Evolutionary conservation across 192 early-diverging fungal species (phyloP).

Genomic region (Gigaspora rosea): DNA sequence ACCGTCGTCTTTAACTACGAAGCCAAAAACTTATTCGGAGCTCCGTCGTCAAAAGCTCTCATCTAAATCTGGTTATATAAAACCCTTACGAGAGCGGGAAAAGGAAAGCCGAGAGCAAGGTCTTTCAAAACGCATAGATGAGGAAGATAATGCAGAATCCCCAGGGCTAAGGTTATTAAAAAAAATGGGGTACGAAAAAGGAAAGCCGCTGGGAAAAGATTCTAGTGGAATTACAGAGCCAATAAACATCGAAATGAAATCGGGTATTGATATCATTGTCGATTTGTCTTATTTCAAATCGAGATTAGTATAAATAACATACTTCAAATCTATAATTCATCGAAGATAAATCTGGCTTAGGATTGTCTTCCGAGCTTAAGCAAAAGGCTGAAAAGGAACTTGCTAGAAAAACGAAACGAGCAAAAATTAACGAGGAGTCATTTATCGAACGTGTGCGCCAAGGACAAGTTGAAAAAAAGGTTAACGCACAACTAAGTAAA

Average conservation of each 20-base stretch:
- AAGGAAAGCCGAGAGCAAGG: constrained; percentile 45
- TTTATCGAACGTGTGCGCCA: constrained; percentile 34
- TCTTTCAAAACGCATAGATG: constrained; percentile 40
- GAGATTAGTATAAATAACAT: not conserved
- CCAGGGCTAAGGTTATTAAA: constrained; percentile 49
- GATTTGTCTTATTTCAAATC: not conserved
- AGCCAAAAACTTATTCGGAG: constrained; percentile 35
- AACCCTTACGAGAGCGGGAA: constrained; percentile 38
- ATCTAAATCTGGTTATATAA: constrained; percentile 39
- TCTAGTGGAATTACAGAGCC: constrained; percentile 12
- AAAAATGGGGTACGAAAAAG: constrained; percentile 49
- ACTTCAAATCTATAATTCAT: not conserved
- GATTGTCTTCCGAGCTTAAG: constrained; percentile 41
- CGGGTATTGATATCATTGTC: not conserved
- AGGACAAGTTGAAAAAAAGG: constrained; percentile 31
- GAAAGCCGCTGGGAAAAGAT: constrained; percentile 38
- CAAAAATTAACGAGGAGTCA: constrained; percentile 35
- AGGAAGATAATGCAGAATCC: constrained; percentile 35
- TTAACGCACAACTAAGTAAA: constrained; percentile 29
- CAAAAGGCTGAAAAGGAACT: constrained; percentile 26
- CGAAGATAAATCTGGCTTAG: constrained; percentile 40
- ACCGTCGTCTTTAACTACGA: not conserved
- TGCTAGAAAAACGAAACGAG: constrained; percentile 28
- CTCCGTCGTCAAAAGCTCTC: constrained; percentile 37
- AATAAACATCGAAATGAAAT: constrained; percentile 22